Evolutionary conservation across 2,329 filamentous ascomycete genomes (phyloP).

Genomic region (Colletotrichum simmondsii): DNA sequence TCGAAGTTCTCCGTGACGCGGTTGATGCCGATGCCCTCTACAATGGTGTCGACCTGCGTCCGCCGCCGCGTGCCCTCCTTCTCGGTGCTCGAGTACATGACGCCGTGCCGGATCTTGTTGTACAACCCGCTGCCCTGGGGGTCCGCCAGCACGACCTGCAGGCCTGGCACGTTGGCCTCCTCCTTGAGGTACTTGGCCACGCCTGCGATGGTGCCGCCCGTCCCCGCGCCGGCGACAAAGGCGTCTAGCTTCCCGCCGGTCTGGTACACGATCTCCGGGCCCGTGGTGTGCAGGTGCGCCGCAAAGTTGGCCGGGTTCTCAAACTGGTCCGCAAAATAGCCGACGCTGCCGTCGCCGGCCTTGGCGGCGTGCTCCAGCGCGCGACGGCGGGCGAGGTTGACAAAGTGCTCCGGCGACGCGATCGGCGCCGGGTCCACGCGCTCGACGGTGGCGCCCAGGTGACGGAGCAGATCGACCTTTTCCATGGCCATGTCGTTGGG

Average conservation of each 20-base stretch:
- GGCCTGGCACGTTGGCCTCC: slow-evolving; percentile 61
- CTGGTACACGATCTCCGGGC: slow-evolving; percentile 89
- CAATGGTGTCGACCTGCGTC: slow-evolving; percentile 93
- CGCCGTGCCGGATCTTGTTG: slow-evolving; percentile 91
- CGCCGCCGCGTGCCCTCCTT: slow-evolving; percentile 89
- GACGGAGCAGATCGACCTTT: slow-evolving; percentile 88
- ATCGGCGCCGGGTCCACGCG: slow-evolving; percentile 92
- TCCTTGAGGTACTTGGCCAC: slow-evolving; percentile 87
- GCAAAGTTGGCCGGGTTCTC: slow-evolving; percentile 90
- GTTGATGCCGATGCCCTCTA: slow-evolving; percentile 96
- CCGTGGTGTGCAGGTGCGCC: slow-evolving; percentile 85
- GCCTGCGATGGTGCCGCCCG: slow-evolving; percentile 91
- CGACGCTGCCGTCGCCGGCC: slow-evolving; percentile 70
- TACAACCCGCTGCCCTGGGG: slow-evolving; percentile 94
- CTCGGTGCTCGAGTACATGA: slow-evolving; percentile 94
- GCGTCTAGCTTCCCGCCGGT: slow-evolving; percentile 80
- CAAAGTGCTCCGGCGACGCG: slow-evolving; percentile 92
- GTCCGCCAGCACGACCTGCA: slow-evolving; percentile 87
- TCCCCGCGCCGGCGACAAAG: slow-evolving; percentile 93
- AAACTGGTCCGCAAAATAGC: slow-evolving; percentile 97
- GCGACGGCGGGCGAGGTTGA: slow-evolving; percentile 85
- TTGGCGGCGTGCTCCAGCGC: slow-evolving; percentile 78
- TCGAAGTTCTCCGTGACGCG: slow-evolving; percentile 95
- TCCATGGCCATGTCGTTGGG: slow-evolving; percentile 89
- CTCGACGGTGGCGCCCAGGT: slow-evolving; percentile 93